These are phyloP conservation scores for Aspergillus puulaauensis DNA, from an alignment of 2,329 filamentous ascomycete species.

Conservation along the genomic window DNA sequence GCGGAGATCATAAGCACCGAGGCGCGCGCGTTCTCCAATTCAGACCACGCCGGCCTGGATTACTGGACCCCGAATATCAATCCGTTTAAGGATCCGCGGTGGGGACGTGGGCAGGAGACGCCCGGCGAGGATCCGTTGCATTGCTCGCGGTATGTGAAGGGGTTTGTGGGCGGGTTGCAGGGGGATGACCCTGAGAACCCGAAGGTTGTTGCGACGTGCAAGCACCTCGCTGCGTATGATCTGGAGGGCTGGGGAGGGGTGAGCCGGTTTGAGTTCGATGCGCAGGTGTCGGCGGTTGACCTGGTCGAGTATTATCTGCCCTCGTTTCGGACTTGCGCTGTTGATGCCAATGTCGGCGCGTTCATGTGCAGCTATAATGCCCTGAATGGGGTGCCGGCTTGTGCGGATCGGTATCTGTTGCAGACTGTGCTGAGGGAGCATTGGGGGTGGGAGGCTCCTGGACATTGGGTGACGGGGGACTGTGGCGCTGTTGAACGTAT, in stretches of 20 bases:
- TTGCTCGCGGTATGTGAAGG: background rate
- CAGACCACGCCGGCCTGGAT: background rate
- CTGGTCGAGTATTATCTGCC: background rate
- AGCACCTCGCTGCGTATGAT: background rate
- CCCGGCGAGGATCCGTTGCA: background rate
- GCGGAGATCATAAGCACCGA: background rate
- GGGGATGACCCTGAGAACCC: background rate
- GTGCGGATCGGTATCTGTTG: background rate
- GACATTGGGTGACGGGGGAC: background rate
- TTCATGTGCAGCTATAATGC: conserved; percentile 2
- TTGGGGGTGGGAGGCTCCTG: background rate
- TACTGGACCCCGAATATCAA: background rate
- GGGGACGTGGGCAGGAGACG: background rate
- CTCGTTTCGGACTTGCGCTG: background rate
- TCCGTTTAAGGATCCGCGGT: background rate
- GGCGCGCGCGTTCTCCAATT: background rate
- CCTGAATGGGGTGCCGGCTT: background rate
- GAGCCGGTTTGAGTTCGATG: background rate
- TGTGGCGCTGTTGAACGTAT: background rate
- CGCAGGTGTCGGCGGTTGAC: background rate
- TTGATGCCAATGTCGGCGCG: background rate
- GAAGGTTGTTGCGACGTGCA: background rate
- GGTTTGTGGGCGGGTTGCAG: background rate
- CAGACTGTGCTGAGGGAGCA: background rate
- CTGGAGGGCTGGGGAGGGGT: background rate